Conservation (phyloP, 2,329 filamentous ascomycete genomes). For the Aspergillus transmontanensis region DNA sequence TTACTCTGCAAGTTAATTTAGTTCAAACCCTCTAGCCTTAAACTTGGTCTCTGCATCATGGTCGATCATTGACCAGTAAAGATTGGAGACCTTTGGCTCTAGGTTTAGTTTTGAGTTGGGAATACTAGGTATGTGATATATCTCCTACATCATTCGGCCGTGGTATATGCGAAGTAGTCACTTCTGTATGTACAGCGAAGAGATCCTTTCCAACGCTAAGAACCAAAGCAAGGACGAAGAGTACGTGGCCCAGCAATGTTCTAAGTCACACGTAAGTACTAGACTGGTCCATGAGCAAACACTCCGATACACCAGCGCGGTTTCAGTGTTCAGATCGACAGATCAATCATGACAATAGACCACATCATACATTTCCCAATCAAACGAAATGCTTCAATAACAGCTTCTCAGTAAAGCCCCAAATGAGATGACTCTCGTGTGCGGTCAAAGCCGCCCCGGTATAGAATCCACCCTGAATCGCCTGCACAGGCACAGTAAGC, state of each 20-base stretch:
- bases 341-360: too few relatives aligned
- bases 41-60: neutral
- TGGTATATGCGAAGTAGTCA: neutral
- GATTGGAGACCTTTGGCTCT: neutral
- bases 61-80: neutral
- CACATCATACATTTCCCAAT: neutral
- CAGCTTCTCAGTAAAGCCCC: neutral
- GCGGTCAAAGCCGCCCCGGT: neutral
- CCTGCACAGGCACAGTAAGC: neutral
- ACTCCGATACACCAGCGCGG: too few relatives aligned
- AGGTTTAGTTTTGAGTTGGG: neutral
- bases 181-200: too few relatives aligned
- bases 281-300: too few relatives aligned
- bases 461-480: too few relatives aligned
- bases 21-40: neutral
- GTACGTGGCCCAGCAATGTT: too few relatives aligned
- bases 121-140: neutral
- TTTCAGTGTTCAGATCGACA: too few relatives aligned
- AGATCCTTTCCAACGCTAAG: too few relatives aligned
- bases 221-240: too few relatives aligned
- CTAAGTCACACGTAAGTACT: too few relatives aligned
- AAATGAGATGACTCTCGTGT: neutral
- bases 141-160: neutral
- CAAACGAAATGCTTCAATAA: neutral
- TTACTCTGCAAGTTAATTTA: neutral